phyloP scores from a whole-genome alignment of 2,329 filamentous ascomycete species.

The Coleophoma eucalyptorum region DNA sequence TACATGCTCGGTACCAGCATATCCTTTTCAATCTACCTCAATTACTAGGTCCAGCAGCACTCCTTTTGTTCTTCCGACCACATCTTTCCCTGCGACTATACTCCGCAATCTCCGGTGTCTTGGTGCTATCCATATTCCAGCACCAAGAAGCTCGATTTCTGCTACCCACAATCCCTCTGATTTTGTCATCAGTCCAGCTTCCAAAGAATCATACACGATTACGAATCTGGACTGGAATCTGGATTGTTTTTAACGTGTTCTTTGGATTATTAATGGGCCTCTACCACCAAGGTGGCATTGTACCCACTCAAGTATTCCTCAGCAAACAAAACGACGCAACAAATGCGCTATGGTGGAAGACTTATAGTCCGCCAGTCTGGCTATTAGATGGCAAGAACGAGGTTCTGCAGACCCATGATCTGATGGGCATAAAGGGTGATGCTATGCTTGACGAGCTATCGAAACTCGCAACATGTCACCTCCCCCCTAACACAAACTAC shows the following conservation, averaged over 20 bases:
- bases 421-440: slow-evolving; percentile 68
- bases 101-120: slow-evolving; percentile 70
- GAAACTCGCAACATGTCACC: slow-evolving; percentile 57
- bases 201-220: slow-evolving; percentile 49
- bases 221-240: slow-evolving; percentile 54
- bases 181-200: slow-evolving; percentile 68
- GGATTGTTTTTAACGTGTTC: slow-evolving; percentile 66
- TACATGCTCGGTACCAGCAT: slow-evolving; percentile 79
- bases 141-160: slow-evolving; percentile 81
- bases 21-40: slow-evolving; percentile 67
- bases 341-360: slow-evolving; percentile 76
- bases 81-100: slow-evolving; percentile 59
- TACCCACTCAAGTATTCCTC: slow-evolving; percentile 73
- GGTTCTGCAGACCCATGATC: slow-evolving; percentile 64
- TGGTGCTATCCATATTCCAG: slow-evolving; percentile 68
- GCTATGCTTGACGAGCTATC: slow-evolving; percentile 55
- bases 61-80: slow-evolving; percentile 55
- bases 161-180: slow-evolving; percentile 70
- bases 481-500: slow-evolving; percentile 50
- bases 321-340: slow-evolving; percentile 63
- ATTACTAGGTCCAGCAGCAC: slow-evolving; percentile 66
- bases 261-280: slow-evolving; percentile 73
- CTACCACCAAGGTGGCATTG: slow-evolving; percentile 77
- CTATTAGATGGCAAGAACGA: slow-evolving; percentile 73
- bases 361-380: slow-evolving; percentile 79